Evolutionary conservation across 164 flowering plant genomes (phyloP), one percentile per base, ranked within the genome.

Genomic region (Nymphaea thermarum): DNA sequence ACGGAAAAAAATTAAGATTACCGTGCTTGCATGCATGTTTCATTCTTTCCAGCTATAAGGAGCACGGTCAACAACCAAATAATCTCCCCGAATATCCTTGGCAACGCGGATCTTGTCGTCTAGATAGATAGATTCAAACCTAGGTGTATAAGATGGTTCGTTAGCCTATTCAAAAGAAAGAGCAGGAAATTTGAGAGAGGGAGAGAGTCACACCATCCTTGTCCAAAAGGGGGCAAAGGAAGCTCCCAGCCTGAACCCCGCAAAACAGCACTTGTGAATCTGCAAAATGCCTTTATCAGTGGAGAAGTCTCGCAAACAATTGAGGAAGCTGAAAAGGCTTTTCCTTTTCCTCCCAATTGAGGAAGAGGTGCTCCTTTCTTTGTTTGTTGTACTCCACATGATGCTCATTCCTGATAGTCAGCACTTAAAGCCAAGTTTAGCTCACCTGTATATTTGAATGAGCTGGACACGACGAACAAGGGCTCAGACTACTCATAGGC

Each of bases 161-260:
- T 47, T 47, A 47, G 55, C 5, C 12, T 47, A 12, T 47, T 47
- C 55, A n/a, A n/a, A n/a, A n/a, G 1, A 25, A 25, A 25, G 36
- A 25, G 36, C 36, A 25, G 36, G 36, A 25, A 25, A 25, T 25
- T 25, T 41, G 6, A 18, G 60, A 42, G 41, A 42, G 47, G 25
- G 5, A 65, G 8, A 36, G 43, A 42, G 2, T 77, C 96, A 83
- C 75, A 93, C 98, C 98, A 93, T 6, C 98, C 98, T 74, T 88
- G 88, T 44, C 98, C 98, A 73, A 85, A 93, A n/a, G 97, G 98
- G 5, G 98, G 98, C 77, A 93, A 70, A 11, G 94, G 96, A 68
- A 89, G 65, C 76, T 89, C 97, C 97, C 96, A 91, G 64, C 73
- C 70, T 76, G 82, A 75, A 62, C 94, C 94, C 5, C 96, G 80